A percentile compares a stretch with the other conserved stretches of the same genome.
Conservation (phyloP, 306 rosid genomes). For the Echinosophora koreensis region DNA sequence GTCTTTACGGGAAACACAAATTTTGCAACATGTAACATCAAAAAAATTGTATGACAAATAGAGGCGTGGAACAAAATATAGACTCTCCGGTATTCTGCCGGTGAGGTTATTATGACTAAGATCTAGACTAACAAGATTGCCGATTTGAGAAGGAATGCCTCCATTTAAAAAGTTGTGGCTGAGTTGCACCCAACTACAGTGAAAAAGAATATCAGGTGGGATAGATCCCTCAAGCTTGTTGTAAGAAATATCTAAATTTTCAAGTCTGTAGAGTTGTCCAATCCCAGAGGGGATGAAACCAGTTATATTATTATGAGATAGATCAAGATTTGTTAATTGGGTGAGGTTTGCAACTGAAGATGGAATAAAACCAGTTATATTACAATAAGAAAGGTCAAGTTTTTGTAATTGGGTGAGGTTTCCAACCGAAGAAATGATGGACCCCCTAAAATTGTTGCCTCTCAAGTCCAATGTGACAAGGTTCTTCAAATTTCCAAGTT, state of each 20-base stretch:
- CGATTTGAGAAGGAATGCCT: not conserved
- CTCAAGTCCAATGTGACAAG: no score
- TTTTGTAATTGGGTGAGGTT: not conserved
- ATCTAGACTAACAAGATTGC: slow-evolving; percentile 3
- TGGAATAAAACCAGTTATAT: no score
- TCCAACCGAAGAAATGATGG: no score
- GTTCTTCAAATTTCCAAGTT: no score
- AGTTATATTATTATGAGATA: not conserved
- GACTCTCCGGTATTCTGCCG: not conserved
- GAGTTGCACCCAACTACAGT: not conserved
- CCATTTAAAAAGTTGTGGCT: not conserved
- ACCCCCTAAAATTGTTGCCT: no score
- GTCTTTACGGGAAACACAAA: not conserved
- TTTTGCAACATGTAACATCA: not conserved
- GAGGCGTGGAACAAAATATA: not conserved
- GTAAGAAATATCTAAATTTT: slow-evolving; percentile 28
- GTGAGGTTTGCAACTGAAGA: no score
- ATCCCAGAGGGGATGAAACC: not conserved
- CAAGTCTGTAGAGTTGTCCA: not conserved
- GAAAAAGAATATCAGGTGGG: not conserved
- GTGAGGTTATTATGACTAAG: slow-evolving; percentile 16
- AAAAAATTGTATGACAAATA: slow-evolving; percentile 20
- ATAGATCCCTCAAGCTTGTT: slow-evolving; percentile 36
- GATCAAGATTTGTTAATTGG: no score
- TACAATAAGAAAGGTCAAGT: not conserved